A percentile compares a stretch with the other conserved stretches of the same genome.
Conservation (phyloP, 768 basidiomycete genomes). For the Kwoniella sp. region DNA sequence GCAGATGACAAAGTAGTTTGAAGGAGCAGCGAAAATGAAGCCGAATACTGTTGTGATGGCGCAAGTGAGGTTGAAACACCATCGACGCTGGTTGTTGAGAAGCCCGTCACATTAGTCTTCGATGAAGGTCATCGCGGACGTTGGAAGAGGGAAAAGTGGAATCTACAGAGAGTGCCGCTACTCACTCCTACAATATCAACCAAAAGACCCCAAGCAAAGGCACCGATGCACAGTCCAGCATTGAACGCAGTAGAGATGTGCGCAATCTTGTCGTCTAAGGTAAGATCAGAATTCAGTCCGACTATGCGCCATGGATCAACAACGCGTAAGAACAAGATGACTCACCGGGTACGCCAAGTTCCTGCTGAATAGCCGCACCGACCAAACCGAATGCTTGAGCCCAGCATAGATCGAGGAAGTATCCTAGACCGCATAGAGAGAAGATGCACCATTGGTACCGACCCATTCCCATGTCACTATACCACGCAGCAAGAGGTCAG, state of each 20-base stretch:
- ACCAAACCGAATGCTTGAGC: constrained; percentile 55
- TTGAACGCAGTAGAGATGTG: constrained; percentile 52
- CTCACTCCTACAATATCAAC: constrained; percentile 54
- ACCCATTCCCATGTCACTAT: constrained; percentile 47
- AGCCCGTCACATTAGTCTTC: not conserved
- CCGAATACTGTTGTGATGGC: constrained; percentile 56
- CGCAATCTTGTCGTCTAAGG: constrained; percentile 26
- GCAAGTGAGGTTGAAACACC: constrained; percentile 57
- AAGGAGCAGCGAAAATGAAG: constrained; percentile 43
- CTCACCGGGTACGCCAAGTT: constrained; percentile 45
- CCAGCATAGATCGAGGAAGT: constrained; percentile 55
- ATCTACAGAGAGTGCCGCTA: constrained; percentile 21
- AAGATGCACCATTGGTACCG: constrained; percentile 55
- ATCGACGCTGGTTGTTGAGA: constrained; percentile 26
- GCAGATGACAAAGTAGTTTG: constrained; percentile 31
- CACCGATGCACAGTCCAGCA: constrained; percentile 52
- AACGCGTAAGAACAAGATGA: not conserved
- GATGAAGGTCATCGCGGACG: too few relatives aligned
- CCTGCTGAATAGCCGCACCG: constrained; percentile 36
- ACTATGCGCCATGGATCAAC: not conserved
- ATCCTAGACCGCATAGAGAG: constrained; percentile 56
- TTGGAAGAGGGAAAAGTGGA: too few relatives aligned
- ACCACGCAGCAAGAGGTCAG: not conserved
- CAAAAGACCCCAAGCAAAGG: constrained; percentile 52
- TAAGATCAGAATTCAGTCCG: not conserved